phyloP scores from a whole-genome alignment of 2,329 filamentous ascomycete genomes.

The Cytospora piceae region DNA sequence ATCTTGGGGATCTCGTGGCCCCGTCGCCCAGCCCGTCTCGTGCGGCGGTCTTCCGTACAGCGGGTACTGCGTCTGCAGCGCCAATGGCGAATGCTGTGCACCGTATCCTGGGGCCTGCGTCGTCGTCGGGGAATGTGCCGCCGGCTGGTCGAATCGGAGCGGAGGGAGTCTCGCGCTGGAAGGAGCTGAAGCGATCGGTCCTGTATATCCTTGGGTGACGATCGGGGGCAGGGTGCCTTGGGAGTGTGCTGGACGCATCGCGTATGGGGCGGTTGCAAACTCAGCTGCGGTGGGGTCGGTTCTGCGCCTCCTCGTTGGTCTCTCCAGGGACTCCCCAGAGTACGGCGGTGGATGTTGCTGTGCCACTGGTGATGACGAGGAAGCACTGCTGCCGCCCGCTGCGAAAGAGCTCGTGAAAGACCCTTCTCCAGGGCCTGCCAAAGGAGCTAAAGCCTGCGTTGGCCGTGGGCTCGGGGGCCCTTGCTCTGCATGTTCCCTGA shows the following conservation, averaged over 20 bases:
- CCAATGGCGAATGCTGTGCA: slow-evolving; percentile 20
- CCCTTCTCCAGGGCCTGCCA: slow-evolving; percentile 24
- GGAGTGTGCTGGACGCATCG: slow-evolving; percentile 38
- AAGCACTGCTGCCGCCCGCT: slow-evolving; percentile 25
- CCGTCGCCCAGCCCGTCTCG: slow-evolving; percentile 45
- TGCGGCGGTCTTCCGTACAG: slow-evolving; percentile 39
- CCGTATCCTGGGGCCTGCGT: slow-evolving; percentile 27
- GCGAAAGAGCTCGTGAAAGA: slow-evolving; percentile 25
- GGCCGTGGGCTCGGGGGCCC: slow-evolving; percentile 56
- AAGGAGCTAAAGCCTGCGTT: slow-evolving; percentile 25
- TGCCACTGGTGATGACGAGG: slow-evolving; percentile 35
- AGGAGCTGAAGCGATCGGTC: slow-evolving; percentile 31
- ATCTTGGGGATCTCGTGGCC: slow-evolving; percentile 32
- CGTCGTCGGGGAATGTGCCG: slow-evolving; percentile 36
- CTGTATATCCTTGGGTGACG: slow-evolving; percentile 26
- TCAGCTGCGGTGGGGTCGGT: slow-evolving; percentile 42
- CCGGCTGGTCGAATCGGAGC: slow-evolving; percentile 50
- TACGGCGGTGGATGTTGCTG: slow-evolving; percentile 33
- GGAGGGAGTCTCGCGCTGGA: slow-evolving; percentile 52
- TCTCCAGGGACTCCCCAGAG: slow-evolving; percentile 45
- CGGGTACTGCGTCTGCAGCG: slow-evolving; percentile 32
- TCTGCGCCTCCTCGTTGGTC: slow-evolving; percentile 50
- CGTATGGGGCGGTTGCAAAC: slow-evolving; percentile 46
- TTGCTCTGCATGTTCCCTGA: slow-evolving; percentile 55
- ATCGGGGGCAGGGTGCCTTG: slow-evolving; percentile 48